Evolutionary conservation across 495 filamentous ascomycete genomes (phyloP).

Genomic region (Hypoxylon fuscum): DNA sequence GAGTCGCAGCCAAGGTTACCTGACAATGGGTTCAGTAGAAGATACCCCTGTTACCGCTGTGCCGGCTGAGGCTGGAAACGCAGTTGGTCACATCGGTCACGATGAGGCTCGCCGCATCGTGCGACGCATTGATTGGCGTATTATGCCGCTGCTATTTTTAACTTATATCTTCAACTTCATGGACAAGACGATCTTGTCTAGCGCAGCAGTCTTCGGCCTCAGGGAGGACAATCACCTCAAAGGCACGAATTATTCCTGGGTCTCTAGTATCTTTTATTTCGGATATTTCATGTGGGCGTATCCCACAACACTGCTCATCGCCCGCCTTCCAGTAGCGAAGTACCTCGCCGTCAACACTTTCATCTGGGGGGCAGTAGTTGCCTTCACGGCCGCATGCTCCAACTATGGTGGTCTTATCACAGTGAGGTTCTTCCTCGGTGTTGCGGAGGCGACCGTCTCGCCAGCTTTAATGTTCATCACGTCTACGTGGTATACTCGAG

Average conservation of each 20-base stretch:
- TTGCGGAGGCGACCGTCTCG: constrained; percentile 61
- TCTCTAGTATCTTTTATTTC: constrained; percentile 49
- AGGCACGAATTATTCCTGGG: constrained; percentile 50
- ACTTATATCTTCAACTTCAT: constrained; percentile 48
- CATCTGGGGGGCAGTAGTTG: constrained; percentile 75
- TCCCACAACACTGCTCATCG: constrained; percentile 41
- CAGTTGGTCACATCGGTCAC: constrained; percentile 11
- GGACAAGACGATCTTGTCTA: constrained; percentile 51
- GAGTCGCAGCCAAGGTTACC: constrained; percentile 1
- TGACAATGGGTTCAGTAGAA: constrained; percentile 14
- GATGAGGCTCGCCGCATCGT: constrained; percentile 37
- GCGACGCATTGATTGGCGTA: constrained; percentile 43
- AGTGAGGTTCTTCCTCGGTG: constrained; percentile 63
- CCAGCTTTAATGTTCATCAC: constrained; percentile 47
- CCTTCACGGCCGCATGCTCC: constrained; percentile 74
- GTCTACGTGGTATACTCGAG: constrained; percentile 48
- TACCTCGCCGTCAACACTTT: constrained; percentile 42
- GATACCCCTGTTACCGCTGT: not conserved
- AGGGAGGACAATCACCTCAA: constrained; percentile 45
- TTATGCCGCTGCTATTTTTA: constrained; percentile 45
- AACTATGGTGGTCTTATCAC: constrained; percentile 76
- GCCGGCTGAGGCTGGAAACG: constrained; percentile 1
- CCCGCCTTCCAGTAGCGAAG: constrained; percentile 45
- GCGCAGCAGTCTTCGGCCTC: constrained; percentile 47
- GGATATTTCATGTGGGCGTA: constrained; percentile 46